Evolutionary conservation across 1,284 basidiomycete genomes (phyloP), one percentile per base, ranked within the genome.

Genomic region (Malassezia sp.): DNA sequence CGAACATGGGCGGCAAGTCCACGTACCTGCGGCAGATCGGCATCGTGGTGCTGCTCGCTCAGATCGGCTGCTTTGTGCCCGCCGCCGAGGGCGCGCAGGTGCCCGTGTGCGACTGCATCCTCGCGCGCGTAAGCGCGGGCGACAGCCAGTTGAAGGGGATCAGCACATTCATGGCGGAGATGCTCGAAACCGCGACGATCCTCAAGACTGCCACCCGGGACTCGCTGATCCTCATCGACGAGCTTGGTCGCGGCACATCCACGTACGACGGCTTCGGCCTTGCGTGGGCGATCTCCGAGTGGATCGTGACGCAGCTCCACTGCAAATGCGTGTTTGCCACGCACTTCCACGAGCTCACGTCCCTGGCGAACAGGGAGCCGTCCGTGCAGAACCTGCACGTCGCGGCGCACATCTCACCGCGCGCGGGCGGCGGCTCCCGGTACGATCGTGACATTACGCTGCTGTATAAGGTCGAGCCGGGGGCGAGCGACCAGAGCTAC

Each of bases 111-210:
- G 93, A 99, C 72, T 95, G 88, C 12, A 84, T 99, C 39, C 74
- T 97, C 4, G 93, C 91, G 45, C 79, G 93, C 58, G 91, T 99
- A 1, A 93, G 93, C 6, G 93, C 93, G 0, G 93, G 93, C 0
- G 93, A 97, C 69, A 90, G 85, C 70, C 90, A 96, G 71, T 75
- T 96, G 33, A 96, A 96, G 71, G 93, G 91, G 14, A 86, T 97
- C 3, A 93, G 87, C 23, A 99, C 93, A 0, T 99, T 97, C 70
- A 97, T 97, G 91, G 89, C 90, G 3, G 93, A 99, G 73, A 99
- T 97, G 93, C 76, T 91, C 10, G 87, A 91, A 71, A 97, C 90
- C 0, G 90, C 93, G 0, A 89, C 87, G 0, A 97, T 99, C 61
- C 77, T 97, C 36, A 79, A 84, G 63, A 67, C 85, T 28, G 90